phyloP scores from a whole-genome alignment of 176 grass and related monocot genomes.

The Oryza meridionalis region DNA sequence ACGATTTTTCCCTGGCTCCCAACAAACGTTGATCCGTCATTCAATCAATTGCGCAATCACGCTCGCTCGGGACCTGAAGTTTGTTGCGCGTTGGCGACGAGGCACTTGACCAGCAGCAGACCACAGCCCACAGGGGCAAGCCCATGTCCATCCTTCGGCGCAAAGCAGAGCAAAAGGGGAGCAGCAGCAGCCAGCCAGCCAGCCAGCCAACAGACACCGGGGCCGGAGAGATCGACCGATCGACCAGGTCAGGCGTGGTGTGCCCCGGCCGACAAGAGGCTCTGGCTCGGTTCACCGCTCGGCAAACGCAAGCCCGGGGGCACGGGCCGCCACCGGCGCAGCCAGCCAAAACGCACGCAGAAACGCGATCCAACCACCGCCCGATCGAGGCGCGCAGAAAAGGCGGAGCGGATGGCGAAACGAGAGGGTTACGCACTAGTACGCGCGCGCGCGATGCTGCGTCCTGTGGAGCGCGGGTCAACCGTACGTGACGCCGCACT shows the following conservation, averaged over 20 bases:
- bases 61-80: constrained; percentile 5
- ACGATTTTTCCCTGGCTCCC: background rate
- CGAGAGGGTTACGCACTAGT: background rate
- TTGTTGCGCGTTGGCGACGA: constrained; percentile 23
- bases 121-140: background rate
- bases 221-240: background rate
- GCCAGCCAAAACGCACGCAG: background rate
- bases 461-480: constrained; percentile 24
- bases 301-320: background rate
- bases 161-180: constrained; percentile 21
- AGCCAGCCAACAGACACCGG: background rate
- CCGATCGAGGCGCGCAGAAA: background rate
- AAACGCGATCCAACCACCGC: background rate
- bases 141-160: constrained; percentile 35
- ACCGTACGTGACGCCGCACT: constrained; percentile 24
- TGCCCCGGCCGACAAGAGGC: constrained; percentile 14
- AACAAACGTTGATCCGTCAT: background rate
- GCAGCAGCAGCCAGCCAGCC: background rate
- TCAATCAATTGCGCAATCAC: background rate
- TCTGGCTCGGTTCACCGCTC: background rate
- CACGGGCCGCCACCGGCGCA: background rate
- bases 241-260: background rate
- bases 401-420: background rate
- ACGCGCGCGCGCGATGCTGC: background rate
- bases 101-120: background rate